These are phyloP conservation scores for Mortierella sp. DNA, from an alignment of 371 early-diverging fungal species.

Conservation along the genomic window DNA sequence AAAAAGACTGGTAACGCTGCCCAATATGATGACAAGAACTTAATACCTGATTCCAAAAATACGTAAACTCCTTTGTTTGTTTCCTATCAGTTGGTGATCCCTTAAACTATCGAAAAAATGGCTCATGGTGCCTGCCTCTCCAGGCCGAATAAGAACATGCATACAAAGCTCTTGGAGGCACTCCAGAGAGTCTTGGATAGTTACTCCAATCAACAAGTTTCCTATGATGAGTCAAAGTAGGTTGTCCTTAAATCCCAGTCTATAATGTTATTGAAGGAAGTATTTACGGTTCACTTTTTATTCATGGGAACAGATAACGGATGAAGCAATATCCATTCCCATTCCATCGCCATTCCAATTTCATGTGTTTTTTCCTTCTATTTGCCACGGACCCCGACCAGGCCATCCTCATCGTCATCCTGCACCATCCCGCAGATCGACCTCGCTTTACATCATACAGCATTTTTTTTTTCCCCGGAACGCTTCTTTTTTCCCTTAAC, in stretches of 20 bases:
- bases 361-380: neutral
- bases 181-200: neutral
- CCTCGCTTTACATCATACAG: neutral
- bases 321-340: constrained; percentile 6
- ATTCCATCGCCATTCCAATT: neutral
- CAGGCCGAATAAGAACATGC: neutral
- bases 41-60: constrained; percentile 1
- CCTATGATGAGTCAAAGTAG: neutral
- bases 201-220: neutral
- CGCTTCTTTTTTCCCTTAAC: neutral
- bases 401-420: neutral
- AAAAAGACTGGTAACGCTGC: no score
- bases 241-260: neutral
- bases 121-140: neutral
- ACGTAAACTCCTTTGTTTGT: neutral
- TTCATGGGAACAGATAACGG: neutral
- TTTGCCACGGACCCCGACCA: neutral
- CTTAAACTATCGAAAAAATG: neutral
- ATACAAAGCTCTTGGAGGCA: neutral
- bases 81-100: neutral
- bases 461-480: neutral
- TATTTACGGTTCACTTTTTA: no score
- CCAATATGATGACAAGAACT: neutral
- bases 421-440: neutral
- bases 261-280: neutral